A percentile compares a stretch with the other conserved stretches of the same genome.
Evolutionary conservation across 2,329 filamentous ascomycete genomes (phyloP).

Genomic region (Didymella exigua): DNA sequence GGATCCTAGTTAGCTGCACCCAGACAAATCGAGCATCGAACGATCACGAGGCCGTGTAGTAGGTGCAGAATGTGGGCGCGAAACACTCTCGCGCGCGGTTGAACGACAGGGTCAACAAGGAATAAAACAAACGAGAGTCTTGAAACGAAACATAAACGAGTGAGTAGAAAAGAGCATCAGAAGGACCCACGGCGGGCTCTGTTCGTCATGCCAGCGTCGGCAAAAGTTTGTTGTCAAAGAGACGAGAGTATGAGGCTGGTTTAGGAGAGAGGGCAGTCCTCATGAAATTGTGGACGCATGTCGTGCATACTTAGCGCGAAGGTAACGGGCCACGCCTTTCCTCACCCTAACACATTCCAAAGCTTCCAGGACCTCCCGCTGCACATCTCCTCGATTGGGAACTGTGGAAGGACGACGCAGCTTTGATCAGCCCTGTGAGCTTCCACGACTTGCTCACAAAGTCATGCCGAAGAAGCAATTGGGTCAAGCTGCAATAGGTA

Average conservation of each 20-base stretch:
- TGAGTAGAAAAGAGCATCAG: constrained; percentile 35
- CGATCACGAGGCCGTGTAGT: constrained; percentile 42
- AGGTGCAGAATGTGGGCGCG: constrained; percentile 40
- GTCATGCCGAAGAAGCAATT: background rate
- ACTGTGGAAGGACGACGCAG: background rate
- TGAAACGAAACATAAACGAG: constrained; percentile 39
- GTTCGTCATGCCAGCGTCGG: constrained; percentile 39
- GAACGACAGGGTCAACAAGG: constrained; percentile 36
- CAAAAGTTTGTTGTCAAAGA: constrained; percentile 25
- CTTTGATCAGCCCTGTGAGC: background rate
- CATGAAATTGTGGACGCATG: constrained; percentile 22
- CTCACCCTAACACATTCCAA: constrained; percentile 12
- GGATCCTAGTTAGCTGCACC: constrained; percentile 37
- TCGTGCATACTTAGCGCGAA: constrained; percentile 16
- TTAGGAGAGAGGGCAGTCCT: constrained; percentile 25
- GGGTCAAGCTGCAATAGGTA: background rate
- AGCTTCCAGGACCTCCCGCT: constrained; percentile 10
- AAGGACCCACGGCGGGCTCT: constrained; percentile 35
- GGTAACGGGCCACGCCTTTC: constrained; percentile 14
- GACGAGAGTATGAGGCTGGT: constrained; percentile 33
- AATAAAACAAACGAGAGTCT: constrained; percentile 37
- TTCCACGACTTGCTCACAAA: background rate
- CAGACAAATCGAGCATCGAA: constrained; percentile 45
- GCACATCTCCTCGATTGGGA: constrained; percentile 11
- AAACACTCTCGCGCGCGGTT: constrained; percentile 36